phyloP scores from a whole-genome alignment of 2,329 filamentous ascomycete genomes.

The Aspergillus proliferans region DNA sequence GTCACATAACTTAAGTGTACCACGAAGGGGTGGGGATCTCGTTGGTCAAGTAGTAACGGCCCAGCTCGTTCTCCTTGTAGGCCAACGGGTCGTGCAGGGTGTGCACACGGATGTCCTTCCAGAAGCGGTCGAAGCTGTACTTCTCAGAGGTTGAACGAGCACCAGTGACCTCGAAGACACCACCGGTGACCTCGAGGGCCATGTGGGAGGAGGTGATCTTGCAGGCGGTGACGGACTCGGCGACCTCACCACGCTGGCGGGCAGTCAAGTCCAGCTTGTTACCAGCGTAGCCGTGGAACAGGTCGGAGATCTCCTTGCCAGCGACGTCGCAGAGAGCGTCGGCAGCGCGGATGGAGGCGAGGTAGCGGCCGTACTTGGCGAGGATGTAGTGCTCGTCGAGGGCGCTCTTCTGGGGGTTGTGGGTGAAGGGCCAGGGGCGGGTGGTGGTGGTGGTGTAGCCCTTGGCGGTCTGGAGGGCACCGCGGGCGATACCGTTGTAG shows the following conservation, averaged over 20 bases:
- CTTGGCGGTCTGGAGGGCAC: slow-evolving; percentile 50
- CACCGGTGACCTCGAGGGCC: slow-evolving; percentile 51
- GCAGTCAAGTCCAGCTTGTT: slow-evolving; percentile 44
- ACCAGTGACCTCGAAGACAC: slow-evolving; percentile 60
- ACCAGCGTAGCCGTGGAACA: slow-evolving; percentile 42
- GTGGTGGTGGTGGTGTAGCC: slow-evolving; percentile 54
- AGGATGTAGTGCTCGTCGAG: slow-evolving; percentile 62
- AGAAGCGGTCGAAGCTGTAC: slow-evolving; percentile 59
- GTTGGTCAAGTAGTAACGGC: slow-evolving; percentile 50
- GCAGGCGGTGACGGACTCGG: slow-evolving; percentile 56
- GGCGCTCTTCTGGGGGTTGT: slow-evolving; percentile 54
- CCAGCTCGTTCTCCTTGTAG: slow-evolving; percentile 60
- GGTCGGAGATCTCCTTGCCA: slow-evolving; percentile 42
- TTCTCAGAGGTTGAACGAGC: slow-evolving; percentile 53
- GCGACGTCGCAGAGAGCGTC: slow-evolving; percentile 54
- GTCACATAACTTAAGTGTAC: slow-evolving; percentile 47
- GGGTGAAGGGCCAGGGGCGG: slow-evolving; percentile 58
- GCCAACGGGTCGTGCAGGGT: slow-evolving; percentile 61
- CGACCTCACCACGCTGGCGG: slow-evolving; percentile 52
- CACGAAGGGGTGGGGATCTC: slow-evolving; percentile 55
- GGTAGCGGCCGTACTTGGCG: slow-evolving; percentile 59
- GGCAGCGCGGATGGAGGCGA: slow-evolving; percentile 56
- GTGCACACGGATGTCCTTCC: slow-evolving; percentile 60
- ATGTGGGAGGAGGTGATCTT: slow-evolving; percentile 60
- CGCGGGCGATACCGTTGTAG: slow-evolving; percentile 58